phyloP scores from a whole-genome alignment of 257 asterid species.

The Catharanthus roseus region DNA sequence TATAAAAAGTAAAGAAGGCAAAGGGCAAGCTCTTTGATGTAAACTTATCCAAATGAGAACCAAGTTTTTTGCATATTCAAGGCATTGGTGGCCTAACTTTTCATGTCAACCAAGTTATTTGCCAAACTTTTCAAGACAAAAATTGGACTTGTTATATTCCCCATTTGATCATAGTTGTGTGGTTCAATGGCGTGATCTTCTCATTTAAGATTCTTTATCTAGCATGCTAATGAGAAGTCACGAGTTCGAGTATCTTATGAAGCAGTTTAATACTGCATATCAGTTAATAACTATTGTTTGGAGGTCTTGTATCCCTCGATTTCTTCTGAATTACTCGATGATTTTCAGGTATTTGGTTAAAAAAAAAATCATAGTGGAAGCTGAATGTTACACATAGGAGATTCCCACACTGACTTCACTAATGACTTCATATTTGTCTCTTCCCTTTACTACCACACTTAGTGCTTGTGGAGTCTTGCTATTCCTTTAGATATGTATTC shows the following conservation, averaged over 20 bases:
- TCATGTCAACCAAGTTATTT: neutral
- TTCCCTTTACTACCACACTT: neutral
- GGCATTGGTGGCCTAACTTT: neutral
- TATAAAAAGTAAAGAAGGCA: too few species aligned
- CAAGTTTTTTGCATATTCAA: neutral
- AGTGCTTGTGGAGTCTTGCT: neutral
- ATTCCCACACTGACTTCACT: conserved; percentile 26
- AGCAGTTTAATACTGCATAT: too few species aligned
- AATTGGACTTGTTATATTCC: neutral
- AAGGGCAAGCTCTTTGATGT: neutral
- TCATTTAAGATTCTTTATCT: too few species aligned
- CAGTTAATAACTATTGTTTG: too few species aligned
- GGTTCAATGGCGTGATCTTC: too few species aligned
- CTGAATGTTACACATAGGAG: neutral
- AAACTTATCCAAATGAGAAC: neutral
- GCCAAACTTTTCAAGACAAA: neutral
- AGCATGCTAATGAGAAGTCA: too few species aligned
- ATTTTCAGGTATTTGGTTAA: too few species aligned
- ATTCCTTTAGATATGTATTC: neutral
- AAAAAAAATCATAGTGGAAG: too few species aligned
- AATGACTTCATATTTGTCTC: conserved; percentile 17
- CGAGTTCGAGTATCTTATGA: too few species aligned
- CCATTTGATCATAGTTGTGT: too few species aligned
- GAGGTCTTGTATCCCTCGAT: too few species aligned
- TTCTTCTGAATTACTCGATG: too few species aligned